Evolutionary conservation across 345 rosid genomes (phyloP), one percentile per base, ranked within the genome.

Genomic region (Citrus maxima): DNA sequence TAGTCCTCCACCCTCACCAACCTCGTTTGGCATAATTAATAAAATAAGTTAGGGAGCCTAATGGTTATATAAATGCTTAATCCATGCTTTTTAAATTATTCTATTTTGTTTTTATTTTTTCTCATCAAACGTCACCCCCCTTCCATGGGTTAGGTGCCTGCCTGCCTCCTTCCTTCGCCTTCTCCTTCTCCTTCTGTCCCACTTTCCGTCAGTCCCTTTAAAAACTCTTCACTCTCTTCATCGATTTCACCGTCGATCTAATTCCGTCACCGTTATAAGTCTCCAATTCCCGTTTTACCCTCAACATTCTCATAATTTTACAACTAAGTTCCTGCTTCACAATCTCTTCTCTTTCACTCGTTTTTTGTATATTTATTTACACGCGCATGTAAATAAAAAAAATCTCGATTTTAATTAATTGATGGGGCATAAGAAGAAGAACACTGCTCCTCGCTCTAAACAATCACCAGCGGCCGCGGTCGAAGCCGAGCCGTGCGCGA

Each of bases 381-480:
- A 37, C 65, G 80, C 78, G 80, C 85, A 84, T 88, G 86, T 55
- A 62, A 80, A 85, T 85, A 49, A 79, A 80, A 71, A 68, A 72
- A 66, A 46, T 46, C 74, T 80, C 75, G 73, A 77, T 77, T 86
- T 76, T 9, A 30, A 38, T 71, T 14, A 62, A 66, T 73, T 59
- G 73, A 95, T 95, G 98, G 98, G 97, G 84, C 95, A 88, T 73
- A 93, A 88, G 87, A 93, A 92, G 87, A 93, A 93, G 74, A 65
- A 79, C 77, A 58, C 75, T 79, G 82, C 91, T 76, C 70, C 91
- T 71, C 93, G 95, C 77, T 83, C 91, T 64, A 92, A 91, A 86
- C 90, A 82, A 22, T 73, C 85, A 60, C 80, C 71, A 16, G 27
- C 87, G 65, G 80, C 67, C 27, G 69, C 85, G 2, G 73, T 22